These are phyloP conservation scores for Loxodes magnus DNA, from an alignment of 73 alveolate species.

Conservation along the genomic window DNA sequence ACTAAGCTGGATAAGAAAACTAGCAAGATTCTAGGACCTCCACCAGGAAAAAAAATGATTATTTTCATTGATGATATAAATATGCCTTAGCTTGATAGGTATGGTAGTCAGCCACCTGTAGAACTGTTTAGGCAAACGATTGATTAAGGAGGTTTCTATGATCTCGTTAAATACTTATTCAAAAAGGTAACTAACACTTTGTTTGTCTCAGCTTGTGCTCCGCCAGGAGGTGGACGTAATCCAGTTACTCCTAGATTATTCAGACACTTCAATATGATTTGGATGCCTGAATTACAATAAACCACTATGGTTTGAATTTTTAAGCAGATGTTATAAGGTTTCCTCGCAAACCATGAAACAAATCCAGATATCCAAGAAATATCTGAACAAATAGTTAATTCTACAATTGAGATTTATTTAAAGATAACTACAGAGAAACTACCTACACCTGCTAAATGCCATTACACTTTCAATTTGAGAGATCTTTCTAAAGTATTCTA, in stretches of 20 bases:
- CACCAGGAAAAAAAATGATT: slow-evolving; percentile 98
- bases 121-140: slow-evolving; percentile 97
- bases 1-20: slow-evolving; percentile 94
- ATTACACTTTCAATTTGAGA: slow-evolving; percentile 98
- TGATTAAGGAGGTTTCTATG: slow-evolving; percentile 97
- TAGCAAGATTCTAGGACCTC: slow-evolving; percentile 96
- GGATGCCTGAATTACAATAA: slow-evolving; percentile 95
- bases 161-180: slow-evolving; percentile 90
- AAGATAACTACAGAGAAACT: slow-evolving; percentile 89
- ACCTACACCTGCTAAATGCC: slow-evolving; percentile 99
- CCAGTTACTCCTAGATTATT: slow-evolving; percentile 98
- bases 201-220: slow-evolving; percentile 99
- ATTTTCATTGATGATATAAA: slow-evolving; percentile 99
- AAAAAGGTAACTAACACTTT: slow-evolving; percentile 91
- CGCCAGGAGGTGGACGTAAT: slow-evolving; percentile 99
- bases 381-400: slow-evolving; percentile 77
- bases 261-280: slow-evolving; percentile 98
- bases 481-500: slow-evolving; percentile 97
- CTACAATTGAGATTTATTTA: slow-evolving; percentile 90
- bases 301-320: slow-evolving; percentile 90
- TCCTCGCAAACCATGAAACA: slow-evolving; percentile 44
- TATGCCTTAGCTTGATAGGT: slow-evolving; percentile 97
- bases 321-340: slow-evolving; percentile 80
- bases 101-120: slow-evolving; percentile 99
- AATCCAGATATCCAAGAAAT: slow-evolving; percentile 35